phyloP scores from a whole-genome alignment of 148 eudicot species.

The Beta vulgaris region DNA sequence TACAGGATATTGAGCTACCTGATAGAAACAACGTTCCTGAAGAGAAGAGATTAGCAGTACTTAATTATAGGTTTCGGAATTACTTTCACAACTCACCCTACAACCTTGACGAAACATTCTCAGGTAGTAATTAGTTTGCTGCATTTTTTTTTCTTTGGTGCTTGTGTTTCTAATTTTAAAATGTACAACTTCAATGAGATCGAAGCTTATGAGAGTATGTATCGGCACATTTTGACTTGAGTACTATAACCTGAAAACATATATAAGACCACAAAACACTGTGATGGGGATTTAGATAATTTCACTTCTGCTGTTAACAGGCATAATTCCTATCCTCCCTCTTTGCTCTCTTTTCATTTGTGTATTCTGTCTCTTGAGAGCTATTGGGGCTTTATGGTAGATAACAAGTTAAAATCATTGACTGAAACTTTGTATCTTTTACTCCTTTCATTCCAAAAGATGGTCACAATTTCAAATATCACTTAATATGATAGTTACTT shows the following conservation, averaged over 20 bases:
- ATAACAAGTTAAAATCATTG: too few relatives aligned
- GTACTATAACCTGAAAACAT: background rate
- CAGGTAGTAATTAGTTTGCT: constrained; percentile 6
- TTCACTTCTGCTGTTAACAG: too few relatives aligned
- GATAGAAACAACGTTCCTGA: constrained; percentile 12
- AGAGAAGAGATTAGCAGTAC: constrained; percentile 10
- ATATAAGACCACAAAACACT: background rate
- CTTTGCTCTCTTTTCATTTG: too few relatives aligned
- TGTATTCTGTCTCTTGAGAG: too few relatives aligned
- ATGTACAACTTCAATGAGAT: background rate
- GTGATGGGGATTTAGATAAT: background rate
- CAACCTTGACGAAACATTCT: constrained; percentile 23
- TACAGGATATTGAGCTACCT: constrained; percentile 31
- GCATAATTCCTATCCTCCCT: too few relatives aligned
- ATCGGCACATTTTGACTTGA: background rate
- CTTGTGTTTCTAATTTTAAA: background rate
- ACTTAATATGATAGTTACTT: too few relatives aligned
- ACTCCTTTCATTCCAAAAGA: too few relatives aligned
- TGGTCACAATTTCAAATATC: too few relatives aligned
- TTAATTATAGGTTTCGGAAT: constrained; percentile 4
- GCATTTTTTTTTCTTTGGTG: background rate
- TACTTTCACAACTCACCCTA: constrained; percentile 23
- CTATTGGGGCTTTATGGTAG: too few relatives aligned
- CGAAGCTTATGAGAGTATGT: background rate
- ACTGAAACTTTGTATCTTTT: too few relatives aligned